Evolutionary conservation across 495 filamentous ascomycete species (phyloP), one percentile per base, ranked within the genome.

Genomic region (Entonaema liquescens): DNA sequence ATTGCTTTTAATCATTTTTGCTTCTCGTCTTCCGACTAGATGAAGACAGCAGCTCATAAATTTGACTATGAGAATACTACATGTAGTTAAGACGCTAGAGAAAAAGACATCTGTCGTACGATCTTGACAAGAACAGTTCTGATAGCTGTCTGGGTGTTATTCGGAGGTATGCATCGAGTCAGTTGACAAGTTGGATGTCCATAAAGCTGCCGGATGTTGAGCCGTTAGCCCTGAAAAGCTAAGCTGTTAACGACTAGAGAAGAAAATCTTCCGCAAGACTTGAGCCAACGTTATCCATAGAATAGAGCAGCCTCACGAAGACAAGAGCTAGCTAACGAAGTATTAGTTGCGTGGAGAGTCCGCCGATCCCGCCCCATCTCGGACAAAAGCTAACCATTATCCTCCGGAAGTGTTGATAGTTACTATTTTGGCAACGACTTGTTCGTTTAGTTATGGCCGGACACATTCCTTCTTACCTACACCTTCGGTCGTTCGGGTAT

Each of bases 291-390:
- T 47, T 21, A 23, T 21, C 2, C 19, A 47, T 52, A 44, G 23
- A 47, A 28, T 42, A 47, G 36, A 21, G 49, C 28, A 21, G 38
- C 29, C 40, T 52, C 31, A 31, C 21, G 63, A 33, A 59, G 2
- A 23, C 29, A 31, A 25, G 38, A 49, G 56, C 53, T 13, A 11
- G 35, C 60, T 55, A 59, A 55, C 8, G 28, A 28, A 25, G 7
- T 42, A 36, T 53, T 64, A 66, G 62, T 7, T 53, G 13, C 57
- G 50, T 53, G 57, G 68, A 35, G 62, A 65, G 25, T 35, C 23
- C 12, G 57, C 42, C n/a, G 57, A 65, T 62, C 57, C 38, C 29
- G 57, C 58, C 62, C 52, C 50, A 15, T 54, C 28, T 55, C 9
- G 28, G 21, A 7, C 11, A 49, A 29, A 54, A 55, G 25, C 49